phyloP scores from a whole-genome alignment of 2,329 filamentous ascomycete species.

The Penicillium sp. region DNA sequence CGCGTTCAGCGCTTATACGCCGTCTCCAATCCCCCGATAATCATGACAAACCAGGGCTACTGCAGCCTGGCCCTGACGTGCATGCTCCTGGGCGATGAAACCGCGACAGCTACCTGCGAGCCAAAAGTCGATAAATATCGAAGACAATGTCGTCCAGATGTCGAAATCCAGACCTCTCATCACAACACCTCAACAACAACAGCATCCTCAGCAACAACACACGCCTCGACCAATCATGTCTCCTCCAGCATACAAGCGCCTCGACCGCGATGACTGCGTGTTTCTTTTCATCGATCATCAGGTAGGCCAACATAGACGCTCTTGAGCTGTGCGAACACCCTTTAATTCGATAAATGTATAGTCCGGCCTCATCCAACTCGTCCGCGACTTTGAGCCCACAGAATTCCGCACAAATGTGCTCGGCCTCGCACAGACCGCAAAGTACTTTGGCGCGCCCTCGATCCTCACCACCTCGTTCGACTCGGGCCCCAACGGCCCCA shows the following conservation, averaged over 20 bases:
- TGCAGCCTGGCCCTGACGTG: neutral
- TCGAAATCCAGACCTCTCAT: neutral
- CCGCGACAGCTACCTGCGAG: neutral
- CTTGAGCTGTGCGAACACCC: neutral
- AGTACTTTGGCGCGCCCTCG: neutral
- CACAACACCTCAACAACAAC: neutral
- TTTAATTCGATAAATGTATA: neutral
- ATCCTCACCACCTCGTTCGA: slow-evolving; percentile 4
- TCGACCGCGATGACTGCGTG: neutral
- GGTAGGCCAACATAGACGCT: neutral
- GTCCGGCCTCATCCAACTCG: neutral
- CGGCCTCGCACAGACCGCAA: neutral
- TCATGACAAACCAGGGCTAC: neutral
- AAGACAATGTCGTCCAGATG: neutral
- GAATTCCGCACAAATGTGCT: slow-evolving; percentile 5
- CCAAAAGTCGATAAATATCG: neutral
- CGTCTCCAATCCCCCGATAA: neutral
- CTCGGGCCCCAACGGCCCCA: slow-evolving; percentile 3
- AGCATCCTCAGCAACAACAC: neutral
- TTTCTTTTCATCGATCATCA: neutral
- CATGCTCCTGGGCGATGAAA: neutral
- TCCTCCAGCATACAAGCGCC: neutral
- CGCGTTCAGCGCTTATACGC: neutral
- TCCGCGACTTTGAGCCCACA: slow-evolving; percentile 1
- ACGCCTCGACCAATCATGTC: neutral